Evolutionary conservation across 192 early-diverging fungal genomes (phyloP).

Genomic region (Glomus cerebriforme): DNA sequence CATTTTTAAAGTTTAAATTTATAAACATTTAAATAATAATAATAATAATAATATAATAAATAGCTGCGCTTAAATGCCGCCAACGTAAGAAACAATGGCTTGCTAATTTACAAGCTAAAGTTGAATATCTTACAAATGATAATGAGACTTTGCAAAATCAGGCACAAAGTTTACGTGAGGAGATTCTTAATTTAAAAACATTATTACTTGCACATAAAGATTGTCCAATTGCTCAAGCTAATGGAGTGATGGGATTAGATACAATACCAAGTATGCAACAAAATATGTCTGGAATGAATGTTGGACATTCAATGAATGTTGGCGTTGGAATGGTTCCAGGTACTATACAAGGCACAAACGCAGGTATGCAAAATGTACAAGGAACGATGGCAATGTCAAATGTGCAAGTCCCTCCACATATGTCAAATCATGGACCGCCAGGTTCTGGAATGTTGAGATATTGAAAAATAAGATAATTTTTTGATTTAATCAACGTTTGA

Average conservation of each 20-base stretch:
- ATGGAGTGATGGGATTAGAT: constrained; percentile 63
- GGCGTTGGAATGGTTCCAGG: constrained; percentile 33
- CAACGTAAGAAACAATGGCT: constrained; percentile 95
- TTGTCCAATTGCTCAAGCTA: constrained; percentile 69
- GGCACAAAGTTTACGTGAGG: constrained; percentile 63
- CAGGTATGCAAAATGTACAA: neutral
- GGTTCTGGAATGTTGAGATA: constrained; percentile 26
- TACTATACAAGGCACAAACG: constrained; percentile 8
- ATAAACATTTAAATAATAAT: neutral
- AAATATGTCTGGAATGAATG: constrained; percentile 12
- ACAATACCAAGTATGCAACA: constrained; percentile 31
- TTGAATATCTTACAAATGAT: constrained; percentile 63
- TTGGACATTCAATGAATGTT: neutral
- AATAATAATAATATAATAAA: neutral
- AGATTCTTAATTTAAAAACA: constrained; percentile 75
- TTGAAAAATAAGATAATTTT: constrained; percentile 1
- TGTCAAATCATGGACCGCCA: constrained; percentile 30
- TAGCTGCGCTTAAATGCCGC: constrained; percentile 88
- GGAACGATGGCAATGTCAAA: constrained; percentile 14
- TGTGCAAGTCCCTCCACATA: constrained; percentile 23
- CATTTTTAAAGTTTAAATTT: constrained; percentile 3
- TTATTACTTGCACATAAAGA: constrained; percentile 77
- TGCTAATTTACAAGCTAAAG: constrained; percentile 70
- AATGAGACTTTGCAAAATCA: constrained; percentile 67
- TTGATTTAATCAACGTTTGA: neutral